These are phyloP conservation scores for Psilocybe tampanensis DNA, from an alignment of 768 basidiomycete genomes.

Conservation along the genomic window DNA sequence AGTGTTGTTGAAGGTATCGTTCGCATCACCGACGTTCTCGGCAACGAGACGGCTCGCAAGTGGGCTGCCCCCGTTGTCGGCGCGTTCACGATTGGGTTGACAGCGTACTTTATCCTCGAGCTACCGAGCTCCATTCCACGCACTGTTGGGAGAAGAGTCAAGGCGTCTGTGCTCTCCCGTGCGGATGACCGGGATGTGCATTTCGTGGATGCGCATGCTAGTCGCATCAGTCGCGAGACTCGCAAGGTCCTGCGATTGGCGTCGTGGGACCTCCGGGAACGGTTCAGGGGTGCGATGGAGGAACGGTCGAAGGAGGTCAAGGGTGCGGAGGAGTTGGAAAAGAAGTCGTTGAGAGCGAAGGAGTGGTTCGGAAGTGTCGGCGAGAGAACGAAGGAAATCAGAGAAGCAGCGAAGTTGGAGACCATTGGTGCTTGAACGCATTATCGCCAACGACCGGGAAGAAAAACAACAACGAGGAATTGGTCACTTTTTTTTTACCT, in stretches of 20 bases:
- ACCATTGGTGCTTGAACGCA: constrained; percentile 28
- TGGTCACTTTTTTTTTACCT: background rate
- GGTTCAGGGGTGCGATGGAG: constrained; percentile 82
- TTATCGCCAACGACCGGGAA: background rate
- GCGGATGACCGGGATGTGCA: constrained; percentile 51
- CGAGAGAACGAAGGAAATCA: constrained; percentile 46
- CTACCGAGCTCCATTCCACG: constrained; percentile 87
- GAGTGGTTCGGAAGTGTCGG: constrained; percentile 68
- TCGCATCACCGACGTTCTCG: constrained; percentile 75
- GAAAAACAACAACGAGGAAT: background rate
- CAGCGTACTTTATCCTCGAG: constrained; percentile 83
- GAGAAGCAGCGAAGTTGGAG: constrained; percentile 33
- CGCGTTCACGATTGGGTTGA: constrained; percentile 69
- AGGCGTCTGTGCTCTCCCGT: constrained; percentile 57
- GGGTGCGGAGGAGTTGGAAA: constrained; percentile 75
- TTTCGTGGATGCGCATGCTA: constrained; percentile 69
- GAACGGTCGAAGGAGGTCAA: constrained; percentile 76
- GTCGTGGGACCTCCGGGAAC: constrained; percentile 86
- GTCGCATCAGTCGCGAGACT: constrained; percentile 79
- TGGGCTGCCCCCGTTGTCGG: constrained; percentile 91
- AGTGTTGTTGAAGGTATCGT: constrained; percentile 78
- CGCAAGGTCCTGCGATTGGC: constrained; percentile 91
- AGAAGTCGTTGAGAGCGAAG: constrained; percentile 67
- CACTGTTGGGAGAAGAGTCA: constrained; percentile 86
- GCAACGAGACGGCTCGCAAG: constrained; percentile 76